phyloP scores from a whole-genome alignment of 2,329 filamentous ascomycete species.

The Scleromitrula shiraiana region DNA sequence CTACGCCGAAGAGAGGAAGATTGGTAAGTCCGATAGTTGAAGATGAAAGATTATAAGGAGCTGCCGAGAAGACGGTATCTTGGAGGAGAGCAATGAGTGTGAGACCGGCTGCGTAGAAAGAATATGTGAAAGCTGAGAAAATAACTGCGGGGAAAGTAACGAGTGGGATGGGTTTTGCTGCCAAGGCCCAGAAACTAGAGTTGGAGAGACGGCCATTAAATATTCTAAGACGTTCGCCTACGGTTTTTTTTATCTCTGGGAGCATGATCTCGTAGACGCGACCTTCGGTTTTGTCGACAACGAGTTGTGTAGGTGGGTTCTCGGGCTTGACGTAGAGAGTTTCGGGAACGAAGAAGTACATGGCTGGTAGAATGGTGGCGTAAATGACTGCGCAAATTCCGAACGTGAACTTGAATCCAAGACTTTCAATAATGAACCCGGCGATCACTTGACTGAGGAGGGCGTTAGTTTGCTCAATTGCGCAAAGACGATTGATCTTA shows the following conservation, averaged over 20 bases:
- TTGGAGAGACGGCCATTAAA: slow-evolving; percentile 34
- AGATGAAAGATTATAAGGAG: slow-evolving; percentile 18
- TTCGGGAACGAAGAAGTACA: slow-evolving; percentile 39
- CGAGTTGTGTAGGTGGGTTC: slow-evolving; percentile 15
- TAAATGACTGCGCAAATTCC: slow-evolving; percentile 36
- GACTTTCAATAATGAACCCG: slow-evolving; percentile 31
- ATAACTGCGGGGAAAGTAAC: slow-evolving; percentile 42
- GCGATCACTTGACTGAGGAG: slow-evolving; percentile 35
- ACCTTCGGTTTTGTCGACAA: slow-evolving; percentile 22
- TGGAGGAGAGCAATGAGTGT: slow-evolving; percentile 22
- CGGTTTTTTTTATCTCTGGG: slow-evolving; percentile 28
- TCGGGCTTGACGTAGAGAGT: slow-evolving; percentile 30
- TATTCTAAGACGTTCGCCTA: slow-evolving; percentile 30
- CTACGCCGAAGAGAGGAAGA: slow-evolving; percentile 17
- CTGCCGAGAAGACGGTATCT: slow-evolving; percentile 18
- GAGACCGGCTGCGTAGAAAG: slow-evolving; percentile 18
- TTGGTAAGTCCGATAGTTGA: slow-evolving; percentile 19
- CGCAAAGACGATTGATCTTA: slow-evolving; percentile 8
- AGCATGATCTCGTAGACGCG: slow-evolving; percentile 21
- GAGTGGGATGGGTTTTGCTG: slow-evolving; percentile 39
- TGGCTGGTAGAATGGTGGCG: slow-evolving; percentile 33
- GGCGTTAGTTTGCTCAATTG: neutral
- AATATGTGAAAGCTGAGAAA: slow-evolving; percentile 21
- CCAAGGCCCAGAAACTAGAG: slow-evolving; percentile 32
- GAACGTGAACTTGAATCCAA: slow-evolving; percentile 32